Percentiles rank a stretch among this genome's conserved stretches.
phyloP scores from a whole-genome alignment of 2,329 filamentous ascomycete genomes.

The Ceratocystis papillata region DNA sequence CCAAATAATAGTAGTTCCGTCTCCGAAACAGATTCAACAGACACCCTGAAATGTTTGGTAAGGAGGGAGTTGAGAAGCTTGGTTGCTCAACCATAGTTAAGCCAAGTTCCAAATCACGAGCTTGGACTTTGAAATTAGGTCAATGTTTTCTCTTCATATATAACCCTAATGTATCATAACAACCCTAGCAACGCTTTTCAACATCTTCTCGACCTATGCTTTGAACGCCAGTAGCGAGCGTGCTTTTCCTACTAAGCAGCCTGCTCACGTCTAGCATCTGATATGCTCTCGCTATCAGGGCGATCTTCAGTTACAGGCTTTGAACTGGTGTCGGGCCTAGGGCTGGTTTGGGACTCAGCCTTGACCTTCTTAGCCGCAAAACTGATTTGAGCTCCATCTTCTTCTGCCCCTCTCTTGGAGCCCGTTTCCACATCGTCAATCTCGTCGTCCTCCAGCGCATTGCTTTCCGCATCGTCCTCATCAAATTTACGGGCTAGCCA shows the following conservation, averaged over 20 bases:
- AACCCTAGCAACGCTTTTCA: too few relatives aligned
- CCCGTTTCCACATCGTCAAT: constrained; percentile 32
- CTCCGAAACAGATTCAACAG: background rate
- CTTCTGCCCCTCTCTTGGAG: constrained; percentile 48
- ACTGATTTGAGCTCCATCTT: constrained; percentile 34
- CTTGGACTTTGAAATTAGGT: background rate
- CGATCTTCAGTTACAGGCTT: background rate
- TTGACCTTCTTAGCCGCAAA: constrained; percentile 37
- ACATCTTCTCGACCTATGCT: too few relatives aligned
- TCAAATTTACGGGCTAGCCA: constrained; percentile 46
- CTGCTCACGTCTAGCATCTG: background rate
- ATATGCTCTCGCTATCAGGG: background rate
- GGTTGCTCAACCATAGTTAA: background rate
- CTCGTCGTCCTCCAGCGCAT: constrained; percentile 28
- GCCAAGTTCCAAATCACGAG: background rate
- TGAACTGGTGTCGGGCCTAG: background rate
- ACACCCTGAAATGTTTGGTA: background rate
- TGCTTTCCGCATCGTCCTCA: constrained; percentile 27
- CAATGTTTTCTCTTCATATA: background rate
- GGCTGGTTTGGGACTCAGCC: background rate
- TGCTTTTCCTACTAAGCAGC: background rate
- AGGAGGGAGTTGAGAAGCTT: background rate
- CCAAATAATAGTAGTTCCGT: too few relatives aligned
- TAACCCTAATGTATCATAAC: background rate
- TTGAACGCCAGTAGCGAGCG: too few relatives aligned